Percentiles rank a stretch among this genome's conserved stretches.
phyloP scores from a whole-genome alignment of 2,329 filamentous ascomycete genomes.

The Lecanosticta acicola region DNA sequence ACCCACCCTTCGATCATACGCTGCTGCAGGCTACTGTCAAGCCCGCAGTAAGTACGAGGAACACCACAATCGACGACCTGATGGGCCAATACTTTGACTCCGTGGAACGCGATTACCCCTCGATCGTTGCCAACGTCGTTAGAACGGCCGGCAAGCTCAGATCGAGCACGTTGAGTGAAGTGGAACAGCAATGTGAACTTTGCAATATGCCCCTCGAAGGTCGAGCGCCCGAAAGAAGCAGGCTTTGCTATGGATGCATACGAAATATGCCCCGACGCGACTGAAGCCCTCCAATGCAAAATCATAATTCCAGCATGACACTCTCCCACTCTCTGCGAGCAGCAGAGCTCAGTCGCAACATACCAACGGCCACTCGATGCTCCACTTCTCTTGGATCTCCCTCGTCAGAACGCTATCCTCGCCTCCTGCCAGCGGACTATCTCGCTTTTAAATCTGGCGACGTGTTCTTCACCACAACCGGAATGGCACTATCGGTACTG shows the following conservation, averaged over 20 bases:
- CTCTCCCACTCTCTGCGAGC: too few relatives aligned
- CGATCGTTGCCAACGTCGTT: conserved; percentile 92
- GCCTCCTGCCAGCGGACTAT: too few relatives aligned
- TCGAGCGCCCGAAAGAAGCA: conserved; percentile 24
- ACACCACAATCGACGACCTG: conserved; percentile 83
- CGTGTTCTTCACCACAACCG: conserved; percentile 16
- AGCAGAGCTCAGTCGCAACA: too few relatives aligned
- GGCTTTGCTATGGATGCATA: conserved; percentile 68
- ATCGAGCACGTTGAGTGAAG: conserved; percentile 35
- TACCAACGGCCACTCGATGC: too few relatives aligned
- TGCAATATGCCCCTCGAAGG: conserved; percentile 60
- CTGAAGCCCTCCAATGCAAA: conserved; percentile 2
- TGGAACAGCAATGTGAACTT: conserved; percentile 51
- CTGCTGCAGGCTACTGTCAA: conserved; percentile 31
- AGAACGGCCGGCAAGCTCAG: conserved; percentile 80
- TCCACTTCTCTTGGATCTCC: too few relatives aligned
- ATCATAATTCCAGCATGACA: too few relatives aligned
- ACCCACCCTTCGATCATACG: conserved; percentile 36
- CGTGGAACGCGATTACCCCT: conserved; percentile 80
- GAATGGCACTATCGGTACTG: conserved; percentile 8
- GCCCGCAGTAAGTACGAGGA: conserved; percentile 58
- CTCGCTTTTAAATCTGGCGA: neutral
- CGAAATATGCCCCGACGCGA: conserved; percentile 17
- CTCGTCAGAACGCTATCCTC: too few relatives aligned
- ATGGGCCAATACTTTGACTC: conserved; percentile 83